Evolutionary conservation across 116 monocot species (phyloP), one percentile per base, ranked within the genome.

Genomic region (Zostera marina): DNA sequence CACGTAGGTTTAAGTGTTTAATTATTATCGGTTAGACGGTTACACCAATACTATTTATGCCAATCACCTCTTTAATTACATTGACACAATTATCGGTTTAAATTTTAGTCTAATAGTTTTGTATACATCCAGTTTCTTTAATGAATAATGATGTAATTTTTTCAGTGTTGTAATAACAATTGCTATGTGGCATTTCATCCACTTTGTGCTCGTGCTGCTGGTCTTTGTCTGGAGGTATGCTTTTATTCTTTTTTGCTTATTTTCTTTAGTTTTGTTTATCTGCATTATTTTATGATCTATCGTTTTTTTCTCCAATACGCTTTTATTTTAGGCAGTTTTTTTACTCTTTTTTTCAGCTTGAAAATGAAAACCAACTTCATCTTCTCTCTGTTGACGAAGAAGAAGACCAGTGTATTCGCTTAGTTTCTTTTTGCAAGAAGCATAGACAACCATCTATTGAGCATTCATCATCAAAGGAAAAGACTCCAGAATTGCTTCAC

Each of bases 181-280:
- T 98, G 98, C 41, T 74, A 81, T 64, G 82, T 80, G 42, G 90
- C 98, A 44, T 98, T 90, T 72, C 98, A 98, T 79, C 98, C 98
- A 68, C 89, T 98, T 64, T 98, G 98, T 75, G 98, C 98, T 53
- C 89, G 98, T 70, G 90, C 90, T 83, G 85, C 85, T 73, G 98
- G 86, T 20, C 90, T 90, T 62, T 98, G 85, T 74, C 74, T 83
- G 62, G 98, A 96, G 89, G 96, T 96, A 76, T 11, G 2, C 54
- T 22, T 58, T 10, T 23, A 59, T 3, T 54, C 58, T 38, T 0
- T 17, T 55, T 52, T 44, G 13, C 46, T 59, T 0, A 14, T 55
- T 52, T 44, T 9, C 46, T 59, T 48, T 42, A 55, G 23, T 64
- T 52, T 55, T 19, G 9, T 15, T 21, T 13, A 41, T 44, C 47